Evolutionary conservation across 768 basidiomycete genomes (phyloP).

Genomic region (Tephrocybe sp.): DNA sequence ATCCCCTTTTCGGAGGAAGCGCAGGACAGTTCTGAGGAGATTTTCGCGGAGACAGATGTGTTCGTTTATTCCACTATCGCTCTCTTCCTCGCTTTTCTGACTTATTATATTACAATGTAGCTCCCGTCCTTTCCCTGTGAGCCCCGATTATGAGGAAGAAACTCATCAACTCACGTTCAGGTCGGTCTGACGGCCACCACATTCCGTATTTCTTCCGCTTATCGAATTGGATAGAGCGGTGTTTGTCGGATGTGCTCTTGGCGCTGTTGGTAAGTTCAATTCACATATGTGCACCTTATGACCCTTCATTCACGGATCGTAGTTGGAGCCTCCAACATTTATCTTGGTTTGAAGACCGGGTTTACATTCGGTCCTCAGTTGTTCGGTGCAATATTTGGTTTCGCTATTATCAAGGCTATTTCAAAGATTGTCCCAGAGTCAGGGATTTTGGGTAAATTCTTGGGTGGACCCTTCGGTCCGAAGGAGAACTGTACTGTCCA

Average conservation of each 20-base stretch:
- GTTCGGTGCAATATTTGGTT: constrained; percentile 63
- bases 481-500: constrained; percentile 70
- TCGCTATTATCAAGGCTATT: constrained; percentile 58
- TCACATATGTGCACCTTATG: background rate
- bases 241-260: constrained; percentile 49
- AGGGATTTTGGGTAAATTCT: constrained; percentile 40
- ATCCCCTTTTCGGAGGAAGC: constrained; percentile 20
- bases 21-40: constrained; percentile 18
- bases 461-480: constrained; percentile 61
- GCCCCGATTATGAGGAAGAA: constrained; percentile 46
- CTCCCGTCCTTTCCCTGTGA: constrained; percentile 52
- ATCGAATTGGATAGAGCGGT: constrained; percentile 35
- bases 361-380: constrained; percentile 65
- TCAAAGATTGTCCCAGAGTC: constrained; percentile 48
- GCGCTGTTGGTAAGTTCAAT: constrained; percentile 38
- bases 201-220: background rate
- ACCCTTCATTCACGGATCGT: background rate
- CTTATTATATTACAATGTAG: constrained; percentile 18
- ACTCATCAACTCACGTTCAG: constrained; percentile 53
- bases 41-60: constrained; percentile 39
- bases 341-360: constrained; percentile 68
- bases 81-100: background rate
- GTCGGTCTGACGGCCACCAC: constrained; percentile 17
- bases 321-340: constrained; percentile 64
- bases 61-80: constrained; percentile 19